Conservation (phyloP, 163 green algal species). For the Scenedesmus sp. region DNA sequence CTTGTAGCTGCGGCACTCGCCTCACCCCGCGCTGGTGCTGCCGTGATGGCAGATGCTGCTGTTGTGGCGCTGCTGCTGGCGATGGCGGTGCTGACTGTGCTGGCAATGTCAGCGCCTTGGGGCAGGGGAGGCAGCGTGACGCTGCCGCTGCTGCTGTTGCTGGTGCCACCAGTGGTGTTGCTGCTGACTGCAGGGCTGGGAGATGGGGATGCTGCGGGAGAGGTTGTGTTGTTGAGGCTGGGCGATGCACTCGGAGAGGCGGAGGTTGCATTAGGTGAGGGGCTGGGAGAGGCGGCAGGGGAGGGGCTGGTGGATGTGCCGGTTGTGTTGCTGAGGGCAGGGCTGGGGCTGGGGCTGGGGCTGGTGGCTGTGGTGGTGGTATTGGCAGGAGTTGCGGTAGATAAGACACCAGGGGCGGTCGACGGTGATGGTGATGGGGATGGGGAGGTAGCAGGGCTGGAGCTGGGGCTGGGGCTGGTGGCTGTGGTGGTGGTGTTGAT, state of each 20-base stretch:
- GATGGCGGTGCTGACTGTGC: background rate
- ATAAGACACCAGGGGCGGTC: too few relatives aligned
- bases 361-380: background rate
- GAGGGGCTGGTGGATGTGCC: background rate
- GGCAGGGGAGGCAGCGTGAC: background rate
- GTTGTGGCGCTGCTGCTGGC: background rate
- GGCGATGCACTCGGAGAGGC: too few relatives aligned
- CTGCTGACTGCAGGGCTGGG: background rate
- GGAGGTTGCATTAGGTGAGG: background rate
- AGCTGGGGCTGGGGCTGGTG: background rate
- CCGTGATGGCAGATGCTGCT: conserved; percentile 13
- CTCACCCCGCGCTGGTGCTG: background rate
- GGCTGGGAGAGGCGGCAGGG: too few relatives aligned
- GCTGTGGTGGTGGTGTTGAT: background rate
- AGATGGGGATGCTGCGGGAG: background rate
- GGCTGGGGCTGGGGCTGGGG: background rate
- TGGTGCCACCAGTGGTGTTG: background rate
- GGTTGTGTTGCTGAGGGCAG: background rate
- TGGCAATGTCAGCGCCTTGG: background rate
- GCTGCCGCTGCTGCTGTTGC: background rate
- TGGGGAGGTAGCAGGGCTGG: background rate
- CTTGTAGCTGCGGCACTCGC: conserved; percentile 1
- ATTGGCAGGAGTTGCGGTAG: too few relatives aligned
- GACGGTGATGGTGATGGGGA: too few relatives aligned
- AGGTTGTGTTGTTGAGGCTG: background rate